phyloP scores from a whole-genome alignment of 495 filamentous ascomycete species.

The Astrocystis sublimbata region DNA sequence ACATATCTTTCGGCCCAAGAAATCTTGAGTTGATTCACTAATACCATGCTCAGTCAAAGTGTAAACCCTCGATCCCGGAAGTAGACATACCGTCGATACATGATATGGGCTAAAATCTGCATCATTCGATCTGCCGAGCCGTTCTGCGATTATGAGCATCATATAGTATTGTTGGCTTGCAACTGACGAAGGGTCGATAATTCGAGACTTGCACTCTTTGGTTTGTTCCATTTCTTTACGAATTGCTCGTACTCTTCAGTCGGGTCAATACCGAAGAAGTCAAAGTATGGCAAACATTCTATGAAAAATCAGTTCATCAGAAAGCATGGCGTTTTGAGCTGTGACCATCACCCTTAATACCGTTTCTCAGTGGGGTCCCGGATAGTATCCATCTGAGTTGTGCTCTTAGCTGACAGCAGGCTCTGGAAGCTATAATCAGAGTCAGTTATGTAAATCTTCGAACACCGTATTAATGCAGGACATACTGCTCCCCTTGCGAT shows the following conservation, averaged over 20 bases:
- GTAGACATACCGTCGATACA: slow-evolving; percentile 8
- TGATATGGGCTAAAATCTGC: slow-evolving; percentile 3
- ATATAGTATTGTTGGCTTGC: background rate
- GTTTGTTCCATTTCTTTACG: background rate
- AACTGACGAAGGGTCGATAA: no score
- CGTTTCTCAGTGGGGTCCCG: slow-evolving; percentile 39
- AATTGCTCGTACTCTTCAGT: slow-evolving; percentile 47
- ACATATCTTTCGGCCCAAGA: slow-evolving; percentile 1
- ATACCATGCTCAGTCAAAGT: background rate
- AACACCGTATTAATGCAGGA: background rate
- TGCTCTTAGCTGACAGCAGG: slow-evolving; percentile 18
- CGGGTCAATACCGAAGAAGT: slow-evolving; percentile 58
- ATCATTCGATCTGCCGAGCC: background rate
- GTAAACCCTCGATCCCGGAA: background rate
- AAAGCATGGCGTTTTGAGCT: background rate
- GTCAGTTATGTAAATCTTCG: background rate
- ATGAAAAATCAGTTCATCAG: slow-evolving; percentile 1
- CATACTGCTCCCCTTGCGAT: slow-evolving; percentile 21
- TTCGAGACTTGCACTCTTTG: background rate
- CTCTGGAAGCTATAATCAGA: slow-evolving; percentile 21
- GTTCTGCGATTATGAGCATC: background rate
- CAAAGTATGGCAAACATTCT: slow-evolving; percentile 21
- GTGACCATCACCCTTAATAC: slow-evolving; percentile 22
- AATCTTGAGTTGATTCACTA: slow-evolving; percentile 1
- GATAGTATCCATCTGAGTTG: slow-evolving; percentile 34